phyloP scores from a whole-genome alignment of 2,329 filamentous ascomycete species.

The Cladosporium sp. region DNA sequence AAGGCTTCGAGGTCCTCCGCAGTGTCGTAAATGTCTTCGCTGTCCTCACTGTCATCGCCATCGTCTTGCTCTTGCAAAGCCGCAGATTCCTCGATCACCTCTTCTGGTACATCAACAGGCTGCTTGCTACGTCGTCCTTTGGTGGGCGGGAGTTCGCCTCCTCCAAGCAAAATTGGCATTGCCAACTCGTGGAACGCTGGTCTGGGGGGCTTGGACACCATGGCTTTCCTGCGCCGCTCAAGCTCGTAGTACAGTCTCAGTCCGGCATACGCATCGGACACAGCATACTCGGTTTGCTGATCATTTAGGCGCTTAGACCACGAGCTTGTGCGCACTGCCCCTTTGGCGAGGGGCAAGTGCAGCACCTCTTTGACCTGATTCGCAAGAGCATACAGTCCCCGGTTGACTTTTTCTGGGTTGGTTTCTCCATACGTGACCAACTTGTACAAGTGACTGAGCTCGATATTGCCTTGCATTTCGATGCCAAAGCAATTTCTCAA shows the following conservation, averaged over 20 bases:
- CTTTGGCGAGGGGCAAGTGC: constrained; percentile 74
- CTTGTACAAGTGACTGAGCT: constrained; percentile 80
- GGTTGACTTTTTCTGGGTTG: constrained; percentile 62
- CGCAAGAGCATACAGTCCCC: constrained; percentile 64
- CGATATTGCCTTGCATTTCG: constrained; percentile 67
- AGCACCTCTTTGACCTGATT: constrained; percentile 70
- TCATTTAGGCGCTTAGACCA: constrained; percentile 67
- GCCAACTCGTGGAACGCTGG: constrained; percentile 69
- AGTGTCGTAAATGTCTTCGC: constrained; percentile 37
- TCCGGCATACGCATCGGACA: constrained; percentile 80
- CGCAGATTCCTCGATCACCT: constrained; percentile 1
- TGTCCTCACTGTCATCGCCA: constrained; percentile 21
- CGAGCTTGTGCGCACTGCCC: constrained; percentile 69
- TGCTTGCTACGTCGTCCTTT: constrained; percentile 19
- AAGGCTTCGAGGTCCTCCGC: constrained; percentile 27
- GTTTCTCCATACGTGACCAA: constrained; percentile 67
- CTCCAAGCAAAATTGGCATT: constrained; percentile 60
- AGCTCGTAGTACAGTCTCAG: constrained; percentile 71
- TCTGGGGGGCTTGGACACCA: constrained; percentile 69
- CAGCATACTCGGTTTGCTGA: constrained; percentile 72
- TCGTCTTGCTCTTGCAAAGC: constrained; percentile 26
- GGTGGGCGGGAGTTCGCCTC: constrained; percentile 35
- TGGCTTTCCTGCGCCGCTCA: constrained; percentile 64
- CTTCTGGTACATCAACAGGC: constrained; percentile 18
- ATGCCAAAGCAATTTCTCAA: constrained; percentile 67